phyloP scores from a whole-genome alignment of 768 basidiomycete genomes.

The Leucocoprinus leucothites region DNA sequence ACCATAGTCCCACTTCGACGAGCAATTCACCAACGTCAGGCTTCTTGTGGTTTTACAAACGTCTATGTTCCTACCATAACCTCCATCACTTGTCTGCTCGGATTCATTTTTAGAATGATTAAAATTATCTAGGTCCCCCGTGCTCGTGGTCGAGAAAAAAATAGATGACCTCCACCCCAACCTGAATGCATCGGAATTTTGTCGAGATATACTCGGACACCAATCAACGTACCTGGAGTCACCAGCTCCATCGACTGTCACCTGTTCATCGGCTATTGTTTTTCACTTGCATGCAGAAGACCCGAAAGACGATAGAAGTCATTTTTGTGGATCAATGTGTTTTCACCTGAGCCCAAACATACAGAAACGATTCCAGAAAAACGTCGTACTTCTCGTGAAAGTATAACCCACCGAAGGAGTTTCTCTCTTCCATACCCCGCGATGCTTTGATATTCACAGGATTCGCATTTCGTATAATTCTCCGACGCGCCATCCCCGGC shows the following conservation, averaged over 20 bases:
- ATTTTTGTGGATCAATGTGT: too few relatives aligned
- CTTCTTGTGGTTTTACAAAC: too few relatives aligned
- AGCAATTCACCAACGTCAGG: too few relatives aligned
- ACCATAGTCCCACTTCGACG: too few relatives aligned
- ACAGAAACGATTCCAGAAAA: too few relatives aligned
- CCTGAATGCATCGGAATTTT: background rate
- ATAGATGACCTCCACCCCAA: background rate
- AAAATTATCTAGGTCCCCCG: background rate
- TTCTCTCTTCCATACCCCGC: background rate
- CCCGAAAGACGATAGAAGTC: too few relatives aligned
- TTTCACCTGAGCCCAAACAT: too few relatives aligned
- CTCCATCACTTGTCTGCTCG: background rate
- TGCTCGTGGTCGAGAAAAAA: background rate
- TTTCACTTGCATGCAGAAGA: background rate
- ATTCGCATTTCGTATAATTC: background rate
- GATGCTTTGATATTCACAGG: background rate
- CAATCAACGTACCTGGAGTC: background rate
- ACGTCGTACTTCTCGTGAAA: background rate
- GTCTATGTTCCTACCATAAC: too few relatives aligned
- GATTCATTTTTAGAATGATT: background rate
- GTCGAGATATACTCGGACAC: constrained; percentile 1
- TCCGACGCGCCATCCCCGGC: constrained; percentile 4
- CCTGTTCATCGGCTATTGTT: background rate
- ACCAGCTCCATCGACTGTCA: background rate
- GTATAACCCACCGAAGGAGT: background rate